Evolutionary conservation across 352 stramenopile species (phyloP), one percentile per base, ranked within the genome.

Genomic region (Phytophthora kernoviae): DNA sequence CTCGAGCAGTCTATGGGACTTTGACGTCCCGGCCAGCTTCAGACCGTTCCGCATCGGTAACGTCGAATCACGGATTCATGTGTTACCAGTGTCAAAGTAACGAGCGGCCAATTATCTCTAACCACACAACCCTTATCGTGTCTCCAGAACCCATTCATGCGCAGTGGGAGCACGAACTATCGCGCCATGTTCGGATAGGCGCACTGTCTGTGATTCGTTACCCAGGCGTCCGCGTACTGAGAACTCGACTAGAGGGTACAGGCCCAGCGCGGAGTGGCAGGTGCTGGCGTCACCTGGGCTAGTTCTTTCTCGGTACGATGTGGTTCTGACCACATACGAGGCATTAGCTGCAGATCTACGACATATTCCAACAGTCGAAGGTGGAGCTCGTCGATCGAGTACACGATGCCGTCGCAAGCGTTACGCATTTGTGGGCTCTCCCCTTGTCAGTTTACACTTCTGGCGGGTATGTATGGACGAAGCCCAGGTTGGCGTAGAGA

Each of bases 381-480:
- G 58, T 15, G 52, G 58, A 27, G 59, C 68, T 43, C 68, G 94
- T 15, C 79, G 91, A 40, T 68, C 67, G 0, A 90, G 81, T 36
- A 87, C 73, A 32, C 79, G 81, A 1, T 80, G 78, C 42, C 70
- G 68, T 26, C 56, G 58, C 53, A 97, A 97, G 42, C 70, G 71
- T 24, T 98, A 98, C 53, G 66, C 76, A 2, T 85, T 97, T 34
- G 65, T 97, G 20, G 79, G 84, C 0, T 97, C 91, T n/a, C 94
- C 94, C 15, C 70, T 98, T 3, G 76, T 86, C 5, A 79, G 79
- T 33, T 84, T 98, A 36, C 65, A 75, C 10, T 98, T 91, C 56
- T 97, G 91, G 87, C 79, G 94, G 12, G 73, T 98, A 11, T 96
- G 80, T 46, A 91, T 98, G 58, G 93, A 98, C 54, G 94, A 98